Base-by-base conservation (phyloP, 805 yeast species). In the Barnettozyma botsteinii region DNA sequence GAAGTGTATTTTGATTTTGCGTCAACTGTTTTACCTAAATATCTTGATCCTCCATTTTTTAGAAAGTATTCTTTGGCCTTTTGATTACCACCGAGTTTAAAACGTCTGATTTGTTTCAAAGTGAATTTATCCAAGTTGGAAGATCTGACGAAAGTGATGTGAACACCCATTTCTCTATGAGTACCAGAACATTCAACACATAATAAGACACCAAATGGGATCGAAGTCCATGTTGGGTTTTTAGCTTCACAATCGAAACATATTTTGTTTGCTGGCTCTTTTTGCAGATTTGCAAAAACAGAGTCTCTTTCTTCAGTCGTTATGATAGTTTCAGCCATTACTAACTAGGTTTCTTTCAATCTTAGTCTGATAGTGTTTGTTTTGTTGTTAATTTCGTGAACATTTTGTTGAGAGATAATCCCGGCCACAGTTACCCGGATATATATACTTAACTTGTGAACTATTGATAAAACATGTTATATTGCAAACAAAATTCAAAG, bases 181-280 rank as follows among this genome's bases (percentile, higher is more conserved):
- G 84, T 87, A 4, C 98, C 89, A 39, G 96, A 85, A 63, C 98
- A 93, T 61, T 93, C 95, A 45, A 89, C 72, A 68, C 98, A 93
- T 43, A 93, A 67, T 60, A 89, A 75, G 38, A 89, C 85, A 41
- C 97, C 98, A 63, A 86, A 91, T 12, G 98, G 96, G 40, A 91
- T 88, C 12, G 98, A 91, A 4, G 98, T 86, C 98, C 98, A 93
- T 0, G 98, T 87, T 27, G 98, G 98, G 61, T 89, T 89, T 59
- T 85, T 87, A 53, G 89, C 85, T 38, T 83, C 75, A 64, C 98
- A 93, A 60, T 93, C 98, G 65, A 93, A 91, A 65, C 98, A 93
- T 28, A 72, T 77, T 55, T 81, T 81, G 69, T 89, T 89, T 34
- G 87, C 84, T 20, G 79, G 79, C 47, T 56, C 73, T 69, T 61